These are phyloP conservation scores for Fraxinus platypoda DNA, from an alignment of 305 asterid species.

Conservation along the genomic window DNA sequence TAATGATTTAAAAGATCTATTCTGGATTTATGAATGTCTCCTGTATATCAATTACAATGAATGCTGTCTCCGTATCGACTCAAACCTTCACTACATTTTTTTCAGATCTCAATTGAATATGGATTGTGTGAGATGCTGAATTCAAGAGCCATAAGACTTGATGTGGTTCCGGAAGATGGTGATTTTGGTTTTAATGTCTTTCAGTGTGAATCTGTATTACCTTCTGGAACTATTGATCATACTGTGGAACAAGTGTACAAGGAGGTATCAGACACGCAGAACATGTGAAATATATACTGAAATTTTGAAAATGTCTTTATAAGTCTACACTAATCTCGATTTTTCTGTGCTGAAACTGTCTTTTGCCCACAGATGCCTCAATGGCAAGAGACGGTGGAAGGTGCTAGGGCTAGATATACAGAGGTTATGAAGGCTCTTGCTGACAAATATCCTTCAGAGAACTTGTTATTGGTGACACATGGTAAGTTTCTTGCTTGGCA, in stretches of 20 bases:
- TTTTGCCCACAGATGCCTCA: conserved; percentile 56
- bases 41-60: neutral
- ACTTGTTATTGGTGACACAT: conserved; percentile 81
- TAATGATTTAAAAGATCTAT: neutral
- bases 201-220: conserved; percentile 61
- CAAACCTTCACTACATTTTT: neutral
- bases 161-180: conserved; percentile 72
- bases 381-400: conserved; percentile 69
- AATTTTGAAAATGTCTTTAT: neutral
- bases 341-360: conserved; percentile 11
- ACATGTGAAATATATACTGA: neutral
- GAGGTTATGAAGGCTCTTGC: conserved; percentile 68
- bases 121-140: conserved; percentile 92
- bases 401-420: conserved; percentile 59
- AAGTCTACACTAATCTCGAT: neutral
- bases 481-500: conserved; percentile 42
- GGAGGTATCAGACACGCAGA: conserved; percentile 44
- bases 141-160: conserved; percentile 58
- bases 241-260: conserved; percentile 45
- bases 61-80: neutral
- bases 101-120: conserved; percentile 74
- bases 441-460: conserved; percentile 76
- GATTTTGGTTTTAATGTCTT: conserved; percentile 56
- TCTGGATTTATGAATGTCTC: neutral
- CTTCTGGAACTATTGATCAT: conserved; percentile 66